Percentiles rank a stretch among this genome's conserved stretches.
These are phyloP conservation scores for Musa beccarii DNA, from an alignment of 176 grass and related monocot genomes.

Conservation along the genomic window DNA sequence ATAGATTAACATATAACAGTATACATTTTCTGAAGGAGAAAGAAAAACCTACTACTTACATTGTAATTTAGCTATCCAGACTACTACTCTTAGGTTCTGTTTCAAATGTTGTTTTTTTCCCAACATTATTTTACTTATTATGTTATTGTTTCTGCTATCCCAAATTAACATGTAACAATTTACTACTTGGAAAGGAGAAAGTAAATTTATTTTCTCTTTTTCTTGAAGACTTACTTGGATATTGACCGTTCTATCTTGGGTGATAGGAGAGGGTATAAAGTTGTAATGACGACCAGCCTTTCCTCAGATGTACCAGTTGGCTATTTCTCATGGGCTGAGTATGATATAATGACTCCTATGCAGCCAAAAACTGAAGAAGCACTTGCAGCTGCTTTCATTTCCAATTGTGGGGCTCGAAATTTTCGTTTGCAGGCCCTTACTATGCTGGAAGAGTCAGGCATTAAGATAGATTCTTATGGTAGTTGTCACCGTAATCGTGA, in stretches of 20 bases:
- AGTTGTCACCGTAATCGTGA: constrained; percentile 77
- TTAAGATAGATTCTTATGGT: constrained; percentile 90
- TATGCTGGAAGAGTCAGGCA: constrained; percentile 62
- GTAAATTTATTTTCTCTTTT: too few relatives aligned
- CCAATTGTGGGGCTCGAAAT: constrained; percentile 79
- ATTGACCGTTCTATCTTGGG: background rate
- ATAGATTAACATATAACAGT: too few relatives aligned
- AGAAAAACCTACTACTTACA: too few relatives aligned
- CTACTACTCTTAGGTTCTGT: too few relatives aligned
- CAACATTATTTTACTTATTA: too few relatives aligned
- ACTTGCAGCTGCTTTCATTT: constrained; percentile 87
- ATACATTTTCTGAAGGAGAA: too few relatives aligned
- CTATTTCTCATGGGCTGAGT: constrained; percentile 96
- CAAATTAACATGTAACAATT: too few relatives aligned
- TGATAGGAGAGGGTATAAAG: constrained; percentile 71
- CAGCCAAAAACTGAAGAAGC: constrained; percentile 66
- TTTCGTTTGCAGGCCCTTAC: constrained; percentile 76
- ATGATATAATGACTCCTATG: constrained; percentile 82
- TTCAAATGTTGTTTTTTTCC: too few relatives aligned
- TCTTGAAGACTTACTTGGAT: too few relatives aligned
- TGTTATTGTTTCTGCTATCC: too few relatives aligned
- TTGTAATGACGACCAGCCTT: constrained; percentile 89
- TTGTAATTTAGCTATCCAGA: too few relatives aligned
- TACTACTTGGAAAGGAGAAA: too few relatives aligned
- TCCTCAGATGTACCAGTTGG: constrained; percentile 91